phyloP scores from a whole-genome alignment of 2,329 filamentous ascomycete species.

The Thielaviopsis punctulata region DNA sequence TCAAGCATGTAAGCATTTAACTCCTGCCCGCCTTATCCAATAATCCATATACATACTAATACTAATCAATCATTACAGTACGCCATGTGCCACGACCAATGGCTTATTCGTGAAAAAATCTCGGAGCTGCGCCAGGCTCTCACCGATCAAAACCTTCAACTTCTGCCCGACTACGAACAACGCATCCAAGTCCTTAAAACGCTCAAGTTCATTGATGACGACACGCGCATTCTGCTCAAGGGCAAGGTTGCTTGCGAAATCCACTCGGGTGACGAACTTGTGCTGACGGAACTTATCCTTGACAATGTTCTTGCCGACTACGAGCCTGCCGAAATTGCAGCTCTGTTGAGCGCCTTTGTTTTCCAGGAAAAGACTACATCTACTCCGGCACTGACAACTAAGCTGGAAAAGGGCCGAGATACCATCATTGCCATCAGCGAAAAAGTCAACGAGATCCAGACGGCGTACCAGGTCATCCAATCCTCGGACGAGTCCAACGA shows the following conservation, averaged over 20 bases:
- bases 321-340: conserved; percentile 91
- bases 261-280: conserved; percentile 88
- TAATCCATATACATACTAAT: background rate
- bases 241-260: conserved; percentile 98
- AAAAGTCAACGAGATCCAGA: conserved; percentile 81
- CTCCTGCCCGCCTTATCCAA: background rate
- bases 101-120: conserved; percentile 91
- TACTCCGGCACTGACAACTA: conserved; percentile 63
- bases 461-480: conserved; percentile 78
- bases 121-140: conserved; percentile 71
- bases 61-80: conserved; percentile 36
- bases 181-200: conserved; percentile 83
- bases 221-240: conserved; percentile 80
- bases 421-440: conserved; percentile 83
- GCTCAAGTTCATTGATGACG: conserved; percentile 77
- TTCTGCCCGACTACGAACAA: conserved; percentile 93
- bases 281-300: conserved; percentile 86
- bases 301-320: conserved; percentile 94
- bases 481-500: conserved; percentile 82
- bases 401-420: conserved; percentile 64
- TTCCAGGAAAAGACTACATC: conserved; percentile 92
- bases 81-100: conserved; percentile 90
- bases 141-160: conserved; percentile 89
- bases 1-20: conserved; percentile 59
- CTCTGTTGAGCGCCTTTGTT: conserved; percentile 81